Evolutionary conservation across 225 moss, liverwort and hornwort species (phyloP).

Genomic region (Sphagnum tenellum): DNA sequence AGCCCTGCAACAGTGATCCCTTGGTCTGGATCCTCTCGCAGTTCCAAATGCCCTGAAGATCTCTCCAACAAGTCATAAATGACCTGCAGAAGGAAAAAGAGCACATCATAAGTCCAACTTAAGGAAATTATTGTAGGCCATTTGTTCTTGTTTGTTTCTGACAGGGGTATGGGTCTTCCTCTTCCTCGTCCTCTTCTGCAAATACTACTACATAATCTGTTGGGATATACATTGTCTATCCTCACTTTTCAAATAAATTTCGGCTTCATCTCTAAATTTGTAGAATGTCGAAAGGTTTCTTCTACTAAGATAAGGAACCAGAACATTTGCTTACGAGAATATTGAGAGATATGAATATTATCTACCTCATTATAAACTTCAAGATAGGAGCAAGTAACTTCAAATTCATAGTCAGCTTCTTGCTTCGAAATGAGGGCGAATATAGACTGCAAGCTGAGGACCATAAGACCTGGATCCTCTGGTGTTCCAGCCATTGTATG

Average conservation of each 20-base stretch:
- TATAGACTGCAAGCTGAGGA: conserved; percentile 74
- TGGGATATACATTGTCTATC: no score
- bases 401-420: conserved; percentile 72
- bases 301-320: no score
- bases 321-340: no score
- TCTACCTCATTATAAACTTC: conserved; percentile 80
- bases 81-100: conserved; percentile 29
- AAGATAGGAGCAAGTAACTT: conserved; percentile 80
- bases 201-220: no score
- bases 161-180: no score
- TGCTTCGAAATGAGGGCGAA: conserved; percentile 63
- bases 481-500: conserved; percentile 87
- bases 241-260: no score
- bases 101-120: no score
- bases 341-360: background rate
- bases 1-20: conserved; percentile 85
- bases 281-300: no score
- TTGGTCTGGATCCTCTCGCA: conserved; percentile 84
- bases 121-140: no score
- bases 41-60: conserved; percentile 72
- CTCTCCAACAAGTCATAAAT: conserved; percentile 75
- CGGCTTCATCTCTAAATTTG: no score
- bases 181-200: no score
- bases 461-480: conserved; percentile 85
- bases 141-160: no score